Base-by-base conservation (phyloP, 768 basidiomycete species). In the Dendrothele bispora region DNA sequence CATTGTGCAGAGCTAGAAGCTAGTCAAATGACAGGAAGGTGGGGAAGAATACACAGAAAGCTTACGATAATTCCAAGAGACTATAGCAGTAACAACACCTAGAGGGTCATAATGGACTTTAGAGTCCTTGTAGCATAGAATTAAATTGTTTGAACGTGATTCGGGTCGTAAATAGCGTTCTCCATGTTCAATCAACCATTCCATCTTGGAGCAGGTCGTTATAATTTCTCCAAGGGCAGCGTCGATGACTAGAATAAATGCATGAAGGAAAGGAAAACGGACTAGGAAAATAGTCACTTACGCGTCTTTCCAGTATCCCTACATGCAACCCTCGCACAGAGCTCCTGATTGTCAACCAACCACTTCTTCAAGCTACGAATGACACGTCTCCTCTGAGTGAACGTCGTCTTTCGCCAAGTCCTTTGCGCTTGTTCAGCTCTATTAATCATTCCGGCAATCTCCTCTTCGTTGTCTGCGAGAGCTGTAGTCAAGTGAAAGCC, bases 241-340 rank as follows among this genome's bases (percentile, higher is more conserved):
- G 57, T 98, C 95, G 50, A 98, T 76, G 63, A 95, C 95, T 97
- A 53, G n/a, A n/a, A 21, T 18, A 22, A 3, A 35, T 12, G 24
- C 44, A 48, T 14, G 57, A 48, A 39, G 29, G 51, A 40, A 36
- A 46, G 30, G 3, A 18, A 26, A 37, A 30, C 32, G 48, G 25
- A 21, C 24, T 28, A 25, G 7, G 32, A 24, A 8, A n/a, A n/a
- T 3, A 6, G 14, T 29, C 25, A 78, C 88, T 65, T 57, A 91
- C 91, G 69, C 22, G 95, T 98, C 77, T 98, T 99, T 34, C 95
- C 95, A 0, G 92, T 92, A 65, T 99, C 95, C 26, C 95, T 76
- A 61, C 91, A 92, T 20, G 91, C 91, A 22, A 95, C 88, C 34
- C 86, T 76, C 26, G 91, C 91, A 53, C 93, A 91, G 20, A 72